Conservation (phyloP, 192 early-diverging fungal species). For the Coemansia sp. region DNA sequence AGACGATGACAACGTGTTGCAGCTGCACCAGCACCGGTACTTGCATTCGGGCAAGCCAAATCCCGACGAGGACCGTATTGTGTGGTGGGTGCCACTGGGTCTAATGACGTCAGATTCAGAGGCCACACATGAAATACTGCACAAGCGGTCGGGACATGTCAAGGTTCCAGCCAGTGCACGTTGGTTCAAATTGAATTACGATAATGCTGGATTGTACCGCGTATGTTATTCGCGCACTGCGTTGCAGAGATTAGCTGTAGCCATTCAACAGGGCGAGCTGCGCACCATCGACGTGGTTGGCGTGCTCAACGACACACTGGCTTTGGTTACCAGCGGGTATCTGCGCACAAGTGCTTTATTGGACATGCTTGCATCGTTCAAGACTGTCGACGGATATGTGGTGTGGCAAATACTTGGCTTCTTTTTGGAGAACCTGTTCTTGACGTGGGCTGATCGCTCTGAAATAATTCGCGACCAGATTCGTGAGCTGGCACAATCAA, state of each 20-base stretch:
- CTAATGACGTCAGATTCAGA: slow-evolving; percentile 12
- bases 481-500: slow-evolving; percentile 48
- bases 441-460: slow-evolving; percentile 68
- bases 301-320: slow-evolving; percentile 78
- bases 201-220: slow-evolving; percentile 81
- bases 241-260: slow-evolving; percentile 56
- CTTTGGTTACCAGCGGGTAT: slow-evolving; percentile 76
- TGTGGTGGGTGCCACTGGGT: slow-evolving; percentile 69
- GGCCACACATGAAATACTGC: slow-evolving; percentile 16
- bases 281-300: slow-evolving; percentile 76
- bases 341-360: slow-evolving; percentile 71
- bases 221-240: slow-evolving; percentile 68
- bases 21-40: slow-evolving; percentile 66
- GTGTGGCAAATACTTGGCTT: slow-evolving; percentile 68
- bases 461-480: slow-evolving; percentile 63
- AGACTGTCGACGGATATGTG: slow-evolving; percentile 68
- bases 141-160: slow-evolving; percentile 38
- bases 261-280: slow-evolving; percentile 57
- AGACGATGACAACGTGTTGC: slow-evolving; percentile 49
- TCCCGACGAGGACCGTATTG: slow-evolving; percentile 60
- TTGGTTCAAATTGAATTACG: slow-evolving; percentile 85
- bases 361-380: slow-evolving; percentile 67
- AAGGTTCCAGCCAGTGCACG: slow-evolving; percentile 36
- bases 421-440: slow-evolving; percentile 59
- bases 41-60: slow-evolving; percentile 60